Percentiles rank a stretch among this genome's conserved stretches.
Evolutionary conservation across 192 early-diverging fungal genomes (phyloP).

Genomic region (Coemansia sp.): DNA sequence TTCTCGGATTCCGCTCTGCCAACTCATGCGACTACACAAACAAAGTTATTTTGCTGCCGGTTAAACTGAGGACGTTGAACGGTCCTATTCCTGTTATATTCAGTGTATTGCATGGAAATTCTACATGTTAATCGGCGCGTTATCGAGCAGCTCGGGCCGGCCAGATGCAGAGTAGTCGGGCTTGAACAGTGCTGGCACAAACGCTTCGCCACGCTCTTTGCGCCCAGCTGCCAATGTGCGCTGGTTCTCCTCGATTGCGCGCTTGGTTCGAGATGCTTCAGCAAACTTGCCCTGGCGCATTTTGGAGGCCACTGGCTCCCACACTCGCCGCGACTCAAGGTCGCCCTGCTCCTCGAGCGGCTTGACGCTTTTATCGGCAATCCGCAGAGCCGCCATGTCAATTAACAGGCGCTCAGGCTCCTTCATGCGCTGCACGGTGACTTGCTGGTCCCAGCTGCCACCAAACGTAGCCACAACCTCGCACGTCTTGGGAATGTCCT

Average conservation of each 20-base stretch:
- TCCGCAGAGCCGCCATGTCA: slow-evolving; percentile 54
- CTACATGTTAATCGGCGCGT: slow-evolving; percentile 43
- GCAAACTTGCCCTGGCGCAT: slow-evolving; percentile 59
- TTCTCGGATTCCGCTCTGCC: too few species aligned
- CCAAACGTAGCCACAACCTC: slow-evolving; percentile 58
- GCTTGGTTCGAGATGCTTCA: slow-evolving; percentile 66
- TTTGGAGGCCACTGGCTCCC: slow-evolving; percentile 61
- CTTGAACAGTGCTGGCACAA: slow-evolving; percentile 63
- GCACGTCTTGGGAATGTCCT: slow-evolving; percentile 58
- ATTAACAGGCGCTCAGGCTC: slow-evolving; percentile 41
- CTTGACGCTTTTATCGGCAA: slow-evolving; percentile 57
- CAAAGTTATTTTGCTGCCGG: neutral
- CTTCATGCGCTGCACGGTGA: slow-evolving; percentile 42
- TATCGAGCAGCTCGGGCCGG: slow-evolving; percentile 49
- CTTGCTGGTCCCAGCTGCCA: slow-evolving; percentile 67
- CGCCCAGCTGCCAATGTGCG: slow-evolving; percentile 54
- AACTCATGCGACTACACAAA: neutral
- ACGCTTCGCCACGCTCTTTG: slow-evolving; percentile 53
- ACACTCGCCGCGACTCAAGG: slow-evolving; percentile 64
- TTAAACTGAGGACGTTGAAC: too few species aligned
- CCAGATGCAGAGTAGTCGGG: slow-evolving; percentile 44
- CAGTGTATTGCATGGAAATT: neutral
- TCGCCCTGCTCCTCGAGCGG: slow-evolving; percentile 62
- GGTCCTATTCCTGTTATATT: neutral
- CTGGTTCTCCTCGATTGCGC: slow-evolving; percentile 67